Percentiles rank a stretch among this genome's conserved stretches.
Evolutionary conservation across 768 basidiomycete species (phyloP).

Genomic region (Boletales sp.): DNA sequence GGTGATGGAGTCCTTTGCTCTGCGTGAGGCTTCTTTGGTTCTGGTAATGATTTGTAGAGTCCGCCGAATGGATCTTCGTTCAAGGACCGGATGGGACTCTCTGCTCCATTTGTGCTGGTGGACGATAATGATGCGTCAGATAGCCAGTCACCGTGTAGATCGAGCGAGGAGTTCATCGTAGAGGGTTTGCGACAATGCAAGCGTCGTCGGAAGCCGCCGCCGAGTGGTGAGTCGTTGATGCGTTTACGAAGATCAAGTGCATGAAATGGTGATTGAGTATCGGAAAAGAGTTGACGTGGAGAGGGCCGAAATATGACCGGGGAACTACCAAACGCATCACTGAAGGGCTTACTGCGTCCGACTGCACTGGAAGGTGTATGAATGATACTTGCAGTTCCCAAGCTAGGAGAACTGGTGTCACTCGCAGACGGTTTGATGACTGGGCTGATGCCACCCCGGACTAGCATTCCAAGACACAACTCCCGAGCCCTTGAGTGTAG

Average conservation of each 20-base stretch:
- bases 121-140: constrained; percentile 30
- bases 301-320: constrained; percentile 40
- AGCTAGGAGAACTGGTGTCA: constrained; percentile 30
- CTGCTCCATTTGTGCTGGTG: constrained; percentile 14
- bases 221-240: constrained; percentile 48
- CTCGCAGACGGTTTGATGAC: constrained; percentile 31
- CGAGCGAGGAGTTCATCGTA: constrained; percentile 24
- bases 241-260: constrained; percentile 33
- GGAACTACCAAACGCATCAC: constrained; percentile 30
- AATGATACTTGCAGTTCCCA: constrained; percentile 27
- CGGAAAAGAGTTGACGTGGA: constrained; percentile 39
- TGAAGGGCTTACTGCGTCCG: constrained; percentile 25
- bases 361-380: constrained; percentile 27
- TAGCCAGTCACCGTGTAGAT: constrained; percentile 26
- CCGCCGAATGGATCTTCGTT: constrained; percentile 46
- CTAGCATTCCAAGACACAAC: constrained; percentile 61
- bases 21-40: constrained; percentile 8
- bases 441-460: constrained; percentile 50
- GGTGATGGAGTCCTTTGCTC: constrained; percentile 16
- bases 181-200: constrained; percentile 26
- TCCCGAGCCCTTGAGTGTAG: constrained; percentile 63
- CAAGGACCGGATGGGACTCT: constrained; percentile 27
- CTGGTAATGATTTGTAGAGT: constrained; percentile 37
- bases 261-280: constrained; percentile 31
- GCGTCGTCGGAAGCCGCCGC: constrained; percentile 29